Base-by-base conservation (phyloP, 345 rosid genomes). In the Draba incana region DNA sequence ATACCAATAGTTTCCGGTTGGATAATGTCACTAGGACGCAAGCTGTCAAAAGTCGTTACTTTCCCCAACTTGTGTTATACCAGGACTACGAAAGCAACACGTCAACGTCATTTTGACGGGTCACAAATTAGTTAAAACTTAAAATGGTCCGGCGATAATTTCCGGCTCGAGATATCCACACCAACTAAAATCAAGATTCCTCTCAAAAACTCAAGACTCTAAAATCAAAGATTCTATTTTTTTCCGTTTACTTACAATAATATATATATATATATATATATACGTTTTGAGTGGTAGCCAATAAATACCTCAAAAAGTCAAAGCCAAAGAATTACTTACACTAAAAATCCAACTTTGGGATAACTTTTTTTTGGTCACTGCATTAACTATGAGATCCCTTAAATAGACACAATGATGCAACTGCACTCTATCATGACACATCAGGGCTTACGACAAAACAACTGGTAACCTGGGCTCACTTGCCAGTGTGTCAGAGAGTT, bases 401-500 rank as follows among this genome's bases (percentile, higher is more conserved):
- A 64, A 64, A 72, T 56, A 41, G 65, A 64, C 57, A 24, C 63
- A 58, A 72, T 64, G 60, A 72, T 49, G 65, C 47, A 64, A 72
- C 38, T 57, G 71, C 53, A 7, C 52, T 64, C 66, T 72, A 31
- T 65, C 60, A 72, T 42, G 41, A 72, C n/a, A n/a, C n/a, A n/a
- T 47, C 64, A 38, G 30, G 27, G 58, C 37, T 56, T 64, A 71
- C 64, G 76, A 71, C 64, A 71, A 65, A 69, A 63, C 51, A 71
- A 71, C 7, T 65, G 65, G 42, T 53, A 57, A 47, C 71, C 71
- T 72, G 71, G 77, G 71, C 71, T 72, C 66, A 65, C 77, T 65
- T 65, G 71, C 71, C 77, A 72, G 71, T 57, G 77, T 72, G 77
- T 72, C 70, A 64, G 75, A 72, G 76, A 65, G 60, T 72, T 65